Conservation (phyloP, 2,329 filamentous ascomycete species). For the Colletotrichum noveboracense region DNA sequence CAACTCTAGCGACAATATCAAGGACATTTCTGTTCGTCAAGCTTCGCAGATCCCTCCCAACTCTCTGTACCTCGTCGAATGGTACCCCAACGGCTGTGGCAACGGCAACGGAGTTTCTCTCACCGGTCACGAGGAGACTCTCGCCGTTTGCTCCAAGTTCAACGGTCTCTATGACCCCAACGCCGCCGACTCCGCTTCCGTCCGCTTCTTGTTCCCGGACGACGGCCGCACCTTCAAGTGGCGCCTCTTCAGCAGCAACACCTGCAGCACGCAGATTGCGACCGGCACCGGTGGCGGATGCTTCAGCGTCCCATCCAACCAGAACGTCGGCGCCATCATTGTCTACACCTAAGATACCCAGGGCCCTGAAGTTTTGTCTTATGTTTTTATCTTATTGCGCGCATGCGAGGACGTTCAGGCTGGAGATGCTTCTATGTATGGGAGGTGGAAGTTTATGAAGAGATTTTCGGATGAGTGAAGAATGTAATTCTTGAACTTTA, state of each 20-base stretch:
- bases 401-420: too few species aligned
- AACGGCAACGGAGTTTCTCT: background rate
- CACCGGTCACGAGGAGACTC: background rate
- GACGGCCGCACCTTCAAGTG: background rate
- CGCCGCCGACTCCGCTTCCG: background rate
- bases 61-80: background rate
- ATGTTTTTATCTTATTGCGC: background rate
- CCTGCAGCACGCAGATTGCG: background rate
- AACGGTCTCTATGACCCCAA: background rate
- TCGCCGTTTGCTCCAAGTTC: constrained; percentile 1
- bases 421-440: too few species aligned
- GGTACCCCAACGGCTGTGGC: background rate
- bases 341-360: background rate
- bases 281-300: background rate
- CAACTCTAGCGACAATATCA: background rate
- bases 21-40: background rate
- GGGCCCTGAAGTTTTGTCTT: background rate
- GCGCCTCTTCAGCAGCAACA: background rate
- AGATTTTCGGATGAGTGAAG: too few species aligned
- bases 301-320: background rate
- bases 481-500: background rate
- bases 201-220: background rate
- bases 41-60: background rate
- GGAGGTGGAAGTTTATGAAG: too few species aligned
- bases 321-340: background rate